These are phyloP conservation scores for Blastobotrys peoriensis DNA, from an alignment of 805 yeast species.

Conservation along the genomic window DNA sequence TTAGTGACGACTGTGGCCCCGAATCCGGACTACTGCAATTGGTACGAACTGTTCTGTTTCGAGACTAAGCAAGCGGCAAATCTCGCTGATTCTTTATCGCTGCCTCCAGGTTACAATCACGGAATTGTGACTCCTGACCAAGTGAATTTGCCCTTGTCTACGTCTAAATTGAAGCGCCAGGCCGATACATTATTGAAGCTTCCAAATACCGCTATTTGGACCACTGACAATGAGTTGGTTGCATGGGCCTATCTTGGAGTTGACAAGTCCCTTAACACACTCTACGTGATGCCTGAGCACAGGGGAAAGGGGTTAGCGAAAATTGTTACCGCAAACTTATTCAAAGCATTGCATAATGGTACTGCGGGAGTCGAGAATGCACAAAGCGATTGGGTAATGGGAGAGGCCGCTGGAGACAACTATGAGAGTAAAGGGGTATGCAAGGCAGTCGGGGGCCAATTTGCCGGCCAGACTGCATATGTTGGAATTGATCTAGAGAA, in stretches of 20 bases:
- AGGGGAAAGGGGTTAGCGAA: background rate
- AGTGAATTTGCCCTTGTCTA: background rate
- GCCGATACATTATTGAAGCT: background rate
- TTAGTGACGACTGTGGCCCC: background rate
- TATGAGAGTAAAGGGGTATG: background rate
- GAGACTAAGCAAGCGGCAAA: background rate
- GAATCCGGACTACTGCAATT: background rate
- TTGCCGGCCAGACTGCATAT: background rate
- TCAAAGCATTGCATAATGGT: background rate
- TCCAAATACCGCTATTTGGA: background rate
- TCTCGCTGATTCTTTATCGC: background rate
- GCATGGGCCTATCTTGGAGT: background rate
- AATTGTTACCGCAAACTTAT: background rate
- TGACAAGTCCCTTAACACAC: background rate
- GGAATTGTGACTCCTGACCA: background rate
- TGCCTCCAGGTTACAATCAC: background rate
- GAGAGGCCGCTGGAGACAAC: background rate
- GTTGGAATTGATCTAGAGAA: background rate
- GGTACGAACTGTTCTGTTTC: background rate
- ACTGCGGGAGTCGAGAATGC: background rate
- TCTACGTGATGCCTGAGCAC: background rate
- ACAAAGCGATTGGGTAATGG: background rate
- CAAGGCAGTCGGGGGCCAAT: background rate
- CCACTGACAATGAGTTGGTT: background rate
- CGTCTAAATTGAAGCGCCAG: background rate